phyloP scores from a whole-genome alignment of 805 yeast species.

The Teunomyces stri region DNA sequence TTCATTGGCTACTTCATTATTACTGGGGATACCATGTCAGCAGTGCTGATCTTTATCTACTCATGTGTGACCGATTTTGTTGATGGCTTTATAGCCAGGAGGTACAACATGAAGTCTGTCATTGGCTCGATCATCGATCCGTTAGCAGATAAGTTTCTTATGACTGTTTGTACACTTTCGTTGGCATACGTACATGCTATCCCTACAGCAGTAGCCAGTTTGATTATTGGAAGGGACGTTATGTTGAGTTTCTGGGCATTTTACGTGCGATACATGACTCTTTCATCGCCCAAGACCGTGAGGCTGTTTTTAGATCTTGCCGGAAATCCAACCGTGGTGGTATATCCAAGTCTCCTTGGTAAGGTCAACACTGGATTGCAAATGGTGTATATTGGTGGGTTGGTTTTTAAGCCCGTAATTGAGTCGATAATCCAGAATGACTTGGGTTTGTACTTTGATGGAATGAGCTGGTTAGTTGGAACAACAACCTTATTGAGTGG shows the following conservation, averaged over 20 bases:
- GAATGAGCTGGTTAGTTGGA: conserved; percentile 29
- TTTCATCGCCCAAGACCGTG: conserved; percentile 75
- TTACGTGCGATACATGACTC: conserved; percentile 65
- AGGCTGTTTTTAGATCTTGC: conserved; percentile 73
- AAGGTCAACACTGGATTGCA: conserved; percentile 90
- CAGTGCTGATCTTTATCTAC: conserved; percentile 72
- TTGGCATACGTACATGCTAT: conserved; percentile 65
- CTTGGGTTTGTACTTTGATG: conserved; percentile 18
- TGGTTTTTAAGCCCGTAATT: conserved; percentile 34
- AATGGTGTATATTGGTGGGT: conserved; percentile 75
- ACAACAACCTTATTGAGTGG: conserved; percentile 78
- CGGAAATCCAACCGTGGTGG: conserved; percentile 72
- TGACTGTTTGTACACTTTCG: conserved; percentile 82
- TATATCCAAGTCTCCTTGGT: conserved; percentile 81
- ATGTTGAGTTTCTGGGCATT: conserved; percentile 69
- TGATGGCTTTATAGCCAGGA: conserved; percentile 90
- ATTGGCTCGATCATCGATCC: conserved; percentile 94
- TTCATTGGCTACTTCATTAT: conserved; percentile 76
- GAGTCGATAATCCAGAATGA: conserved; percentile 19
- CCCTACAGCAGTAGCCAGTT: conserved; percentile 59
- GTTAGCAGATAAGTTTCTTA: conserved; percentile 86
- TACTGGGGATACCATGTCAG: conserved; percentile 57
- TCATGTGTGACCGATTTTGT: conserved; percentile 89
- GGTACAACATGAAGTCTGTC: conserved; percentile 69
- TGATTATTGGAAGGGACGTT: conserved; percentile 84